A percentile compares a stretch with the other conserved stretches of the same genome.
Evolutionary conservation across 495 filamentous ascomycete genomes (phyloP).

Genomic region (Terfezia claveryi): DNA sequence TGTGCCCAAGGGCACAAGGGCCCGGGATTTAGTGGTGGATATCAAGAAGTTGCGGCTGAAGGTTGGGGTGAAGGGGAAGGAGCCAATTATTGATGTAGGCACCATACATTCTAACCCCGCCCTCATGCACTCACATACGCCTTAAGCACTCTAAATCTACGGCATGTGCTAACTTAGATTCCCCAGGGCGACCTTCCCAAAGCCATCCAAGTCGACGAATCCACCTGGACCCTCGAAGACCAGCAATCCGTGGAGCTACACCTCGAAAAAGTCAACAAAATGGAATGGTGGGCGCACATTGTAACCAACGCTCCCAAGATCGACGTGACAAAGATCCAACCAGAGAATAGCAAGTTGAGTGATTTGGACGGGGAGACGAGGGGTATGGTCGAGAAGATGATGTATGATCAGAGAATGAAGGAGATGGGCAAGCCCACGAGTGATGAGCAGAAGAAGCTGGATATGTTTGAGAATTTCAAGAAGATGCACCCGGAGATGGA

Average conservation of each 20-base stretch:
- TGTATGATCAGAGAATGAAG: slow-evolving; percentile 97
- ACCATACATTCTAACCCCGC: background rate
- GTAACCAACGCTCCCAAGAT: slow-evolving; percentile 65
- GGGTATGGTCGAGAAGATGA: slow-evolving; percentile 99
- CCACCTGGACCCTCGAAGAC: slow-evolving; percentile 77
- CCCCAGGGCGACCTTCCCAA: slow-evolving; percentile 64
- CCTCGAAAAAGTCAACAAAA: slow-evolving; percentile 89
- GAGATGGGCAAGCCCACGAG: slow-evolving; percentile 69
- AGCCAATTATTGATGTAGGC: slow-evolving; percentile 58
- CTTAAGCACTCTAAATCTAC: background rate
- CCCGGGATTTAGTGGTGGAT: slow-evolving; percentile 60
- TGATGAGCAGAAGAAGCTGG: slow-evolving; percentile 81
- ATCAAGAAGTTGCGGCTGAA: slow-evolving; percentile 59
- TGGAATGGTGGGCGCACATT: slow-evolving; percentile 95
- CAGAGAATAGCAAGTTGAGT: slow-evolving; percentile 69
- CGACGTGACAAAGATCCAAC: slow-evolving; percentile 83
- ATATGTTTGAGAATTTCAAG: slow-evolving; percentile 84
- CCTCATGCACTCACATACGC: background rate
- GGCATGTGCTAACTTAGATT: slow-evolving; percentile 1
- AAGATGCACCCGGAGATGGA: slow-evolving; percentile 71
- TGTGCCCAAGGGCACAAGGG: slow-evolving; percentile 60
- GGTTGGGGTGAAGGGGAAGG: slow-evolving; percentile 72
- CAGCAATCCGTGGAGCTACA: slow-evolving; percentile 68
- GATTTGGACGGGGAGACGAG: slow-evolving; percentile 92
- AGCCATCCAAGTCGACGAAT: slow-evolving; percentile 59